Conservation (phyloP, 1,284 basidiomycete genomes). For the Naganishia sp. region DNA sequence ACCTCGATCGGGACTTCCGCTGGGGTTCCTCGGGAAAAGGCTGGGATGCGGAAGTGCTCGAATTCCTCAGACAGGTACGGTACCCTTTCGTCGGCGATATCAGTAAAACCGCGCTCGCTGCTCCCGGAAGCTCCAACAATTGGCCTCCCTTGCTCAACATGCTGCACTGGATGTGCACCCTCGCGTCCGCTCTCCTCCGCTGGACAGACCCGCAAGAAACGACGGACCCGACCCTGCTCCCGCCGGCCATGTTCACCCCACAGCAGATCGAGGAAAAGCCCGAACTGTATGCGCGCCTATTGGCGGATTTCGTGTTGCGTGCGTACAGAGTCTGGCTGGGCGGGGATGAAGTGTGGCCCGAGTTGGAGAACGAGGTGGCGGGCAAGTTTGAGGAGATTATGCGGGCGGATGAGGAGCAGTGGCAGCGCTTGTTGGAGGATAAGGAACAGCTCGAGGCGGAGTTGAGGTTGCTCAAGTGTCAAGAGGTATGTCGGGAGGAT, state of each 20-base stretch:
- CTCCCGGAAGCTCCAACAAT: constrained; percentile 77
- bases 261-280: constrained; percentile 54
- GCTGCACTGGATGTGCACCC: constrained; percentile 81
- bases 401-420: constrained; percentile 26
- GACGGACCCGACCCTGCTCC: constrained; percentile 18
- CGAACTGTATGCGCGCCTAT: constrained; percentile 9
- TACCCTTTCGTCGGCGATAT: constrained; percentile 75
- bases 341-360: constrained; percentile 20
- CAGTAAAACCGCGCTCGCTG: constrained; percentile 77
- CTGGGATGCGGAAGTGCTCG: constrained; percentile 78
- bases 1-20: constrained; percentile 66
- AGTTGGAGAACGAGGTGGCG: constrained; percentile 1
- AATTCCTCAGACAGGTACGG: constrained; percentile 67
- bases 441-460: constrained; percentile 27
- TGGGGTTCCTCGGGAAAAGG: constrained; percentile 58
- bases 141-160: constrained; percentile 81
- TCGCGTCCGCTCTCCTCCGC: constrained; percentile 44
- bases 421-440: constrained; percentile 20
- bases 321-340: constrained; percentile 18
- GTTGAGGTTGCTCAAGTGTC: constrained; percentile 18
- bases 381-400: constrained; percentile 26
- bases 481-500: constrained; percentile 13
- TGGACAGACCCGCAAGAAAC: constrained; percentile 41
- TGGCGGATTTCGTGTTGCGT: constrained; percentile 25
- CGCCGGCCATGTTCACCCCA: constrained; percentile 52